Conservation (phyloP, 2,329 filamentous ascomycete species). For the Colletotrichum brevisporum region DNA sequence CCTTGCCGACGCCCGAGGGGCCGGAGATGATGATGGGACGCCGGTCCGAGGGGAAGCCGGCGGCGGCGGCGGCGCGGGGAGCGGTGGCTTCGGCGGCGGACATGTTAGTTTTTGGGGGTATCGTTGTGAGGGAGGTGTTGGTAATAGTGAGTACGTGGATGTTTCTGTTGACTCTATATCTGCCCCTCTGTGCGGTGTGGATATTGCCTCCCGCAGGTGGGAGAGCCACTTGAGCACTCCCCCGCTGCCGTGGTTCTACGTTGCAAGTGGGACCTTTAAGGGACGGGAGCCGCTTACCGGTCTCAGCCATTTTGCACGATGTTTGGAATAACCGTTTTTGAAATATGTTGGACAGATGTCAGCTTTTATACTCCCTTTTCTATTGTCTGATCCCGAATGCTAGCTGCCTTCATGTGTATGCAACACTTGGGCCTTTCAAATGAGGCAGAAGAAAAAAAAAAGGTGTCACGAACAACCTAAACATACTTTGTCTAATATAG, state of each 20-base stretch:
- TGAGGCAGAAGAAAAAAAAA: background rate
- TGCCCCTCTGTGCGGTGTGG: too few relatives aligned
- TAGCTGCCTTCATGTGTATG: too few relatives aligned
- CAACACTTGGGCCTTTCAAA: background rate
- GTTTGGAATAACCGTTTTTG: background rate
- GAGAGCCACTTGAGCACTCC: too few relatives aligned
- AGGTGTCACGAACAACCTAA: background rate
- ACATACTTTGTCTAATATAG: background rate
- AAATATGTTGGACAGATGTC: background rate
- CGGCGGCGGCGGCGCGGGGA: slow-evolving; percentile 16
- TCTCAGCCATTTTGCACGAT: background rate
- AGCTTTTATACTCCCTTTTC: background rate
- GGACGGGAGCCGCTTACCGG: background rate
- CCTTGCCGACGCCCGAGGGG: slow-evolving; percentile 85
- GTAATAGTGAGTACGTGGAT: too few relatives aligned
- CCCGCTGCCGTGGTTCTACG: too few relatives aligned
- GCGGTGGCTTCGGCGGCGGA: slow-evolving; percentile 11
- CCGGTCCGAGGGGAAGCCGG: slow-evolving; percentile 59
- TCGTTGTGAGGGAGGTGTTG: background rate
- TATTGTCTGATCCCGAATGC: too few relatives aligned
- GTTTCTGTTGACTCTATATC: too few relatives aligned
- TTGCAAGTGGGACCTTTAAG: background rate
- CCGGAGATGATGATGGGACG: slow-evolving; percentile 84
- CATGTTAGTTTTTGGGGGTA: slow-evolving; percentile 6
- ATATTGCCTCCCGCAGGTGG: too few relatives aligned